Evolutionary conservation across 495 filamentous ascomycete species (phyloP).

Genomic region (Zalerion maritima): DNA sequence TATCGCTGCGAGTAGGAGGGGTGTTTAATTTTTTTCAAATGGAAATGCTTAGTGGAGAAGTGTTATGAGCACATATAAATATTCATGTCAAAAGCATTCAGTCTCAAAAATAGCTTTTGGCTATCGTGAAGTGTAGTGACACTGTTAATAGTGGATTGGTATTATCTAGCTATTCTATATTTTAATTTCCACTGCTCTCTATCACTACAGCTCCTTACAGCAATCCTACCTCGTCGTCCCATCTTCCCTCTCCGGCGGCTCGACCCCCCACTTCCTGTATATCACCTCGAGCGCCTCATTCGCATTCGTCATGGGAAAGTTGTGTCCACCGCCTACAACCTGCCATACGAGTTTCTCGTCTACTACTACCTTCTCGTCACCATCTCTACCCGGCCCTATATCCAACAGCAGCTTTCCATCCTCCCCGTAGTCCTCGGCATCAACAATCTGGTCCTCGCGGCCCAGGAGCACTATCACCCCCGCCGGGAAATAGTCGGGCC

Average conservation of each 20-base stretch:
- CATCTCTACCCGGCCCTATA: constrained; percentile 17
- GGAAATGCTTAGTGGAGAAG: too few relatives aligned
- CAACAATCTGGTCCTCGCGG: constrained; percentile 32
- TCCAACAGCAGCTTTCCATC: constrained; percentile 23
- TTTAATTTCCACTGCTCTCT: too few relatives aligned
- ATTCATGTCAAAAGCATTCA: too few relatives aligned
- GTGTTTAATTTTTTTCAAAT: too few relatives aligned
- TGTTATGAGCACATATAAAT: too few relatives aligned
- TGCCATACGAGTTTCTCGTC: constrained; percentile 24
- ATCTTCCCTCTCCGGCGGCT: constrained; percentile 15
- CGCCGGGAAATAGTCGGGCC: too few relatives aligned
- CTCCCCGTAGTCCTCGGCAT: constrained; percentile 19
- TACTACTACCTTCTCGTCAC: constrained; percentile 7
- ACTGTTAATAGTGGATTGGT: too few relatives aligned
- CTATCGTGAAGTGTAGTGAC: too few relatives aligned
- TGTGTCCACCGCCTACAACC: constrained; percentile 32
- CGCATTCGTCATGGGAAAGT: constrained; percentile 33
- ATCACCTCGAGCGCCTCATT: constrained; percentile 24
- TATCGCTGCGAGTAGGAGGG: too few relatives aligned
- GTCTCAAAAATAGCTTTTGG: too few relatives aligned
- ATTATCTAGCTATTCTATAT: too few relatives aligned
- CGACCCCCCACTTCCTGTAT: constrained; percentile 23
- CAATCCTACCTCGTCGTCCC: constrained; percentile 15
- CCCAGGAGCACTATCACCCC: constrained; percentile 39
- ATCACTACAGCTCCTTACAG: too few relatives aligned